These are phyloP conservation scores for Stylosanthes scabra DNA, from an alignment of 331 rosid species.

Conservation along the genomic window DNA sequence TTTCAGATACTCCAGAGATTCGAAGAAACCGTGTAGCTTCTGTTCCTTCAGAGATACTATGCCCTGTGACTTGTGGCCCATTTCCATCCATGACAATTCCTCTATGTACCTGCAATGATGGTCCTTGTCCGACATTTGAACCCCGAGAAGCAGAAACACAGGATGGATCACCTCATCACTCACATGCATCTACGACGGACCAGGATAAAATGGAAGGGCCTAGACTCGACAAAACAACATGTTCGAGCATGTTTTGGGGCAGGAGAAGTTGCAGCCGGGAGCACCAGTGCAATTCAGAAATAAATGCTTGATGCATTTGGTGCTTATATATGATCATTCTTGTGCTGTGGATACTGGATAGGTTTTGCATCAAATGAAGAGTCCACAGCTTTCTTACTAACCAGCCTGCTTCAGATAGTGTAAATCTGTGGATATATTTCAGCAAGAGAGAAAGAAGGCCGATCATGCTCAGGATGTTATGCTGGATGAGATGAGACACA, in stretches of 20 bases:
- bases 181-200: slow-evolving; percentile 59
- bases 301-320: slow-evolving; percentile 64
- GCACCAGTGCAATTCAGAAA: slow-evolving; percentile 96
- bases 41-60: slow-evolving; percentile 82
- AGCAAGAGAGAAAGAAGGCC: slow-evolving; percentile 8
- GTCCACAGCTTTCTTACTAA: slow-evolving; percentile 9
- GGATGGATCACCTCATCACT: slow-evolving; percentile 58
- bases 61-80: slow-evolving; percentile 92
- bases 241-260: slow-evolving; percentile 97
- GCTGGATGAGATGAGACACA: slow-evolving; percentile 25
- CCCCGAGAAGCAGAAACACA: slow-evolving; percentile 60
- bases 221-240: slow-evolving; percentile 76
- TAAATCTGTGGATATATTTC: slow-evolving; percentile 26
- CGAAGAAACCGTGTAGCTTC: slow-evolving; percentile 75
- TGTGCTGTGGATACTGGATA: slow-evolving; percentile 22
- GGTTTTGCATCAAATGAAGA: slow-evolving; percentile 33
- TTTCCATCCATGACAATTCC: slow-evolving; percentile 92
- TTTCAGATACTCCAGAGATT: slow-evolving; percentile 64
- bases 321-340: slow-evolving; percentile 29
- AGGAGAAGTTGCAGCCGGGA: slow-evolving; percentile 98
- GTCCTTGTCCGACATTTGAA: slow-evolving; percentile 83
- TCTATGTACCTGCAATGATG: slow-evolving; percentile 88
- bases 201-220: slow-evolving; percentile 84
- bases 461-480: slow-evolving; percentile 26
- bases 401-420: slow-evolving; percentile 10